Base-by-base conservation (phyloP, 306 rosid genomes). In the Macrotyloma uniflorum region DNA sequence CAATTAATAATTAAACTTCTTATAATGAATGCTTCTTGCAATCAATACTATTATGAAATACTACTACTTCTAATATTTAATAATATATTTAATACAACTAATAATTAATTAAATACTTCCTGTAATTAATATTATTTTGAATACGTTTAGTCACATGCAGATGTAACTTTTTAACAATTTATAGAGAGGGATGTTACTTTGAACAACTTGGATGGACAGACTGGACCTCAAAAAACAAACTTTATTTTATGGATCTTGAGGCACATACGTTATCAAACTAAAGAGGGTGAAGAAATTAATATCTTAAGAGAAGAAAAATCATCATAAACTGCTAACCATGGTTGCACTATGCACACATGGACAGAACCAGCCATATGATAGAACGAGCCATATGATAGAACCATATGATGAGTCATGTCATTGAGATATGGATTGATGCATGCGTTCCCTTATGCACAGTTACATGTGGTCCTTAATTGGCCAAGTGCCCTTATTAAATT, bases 401-500 rank as follows among this genome's bases (percentile, higher is more conserved):
- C 33, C 36, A 53, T 36, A 38, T 20, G 36, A 54, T 46, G 36
- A 67, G 53, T 38, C 53, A 42, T 67, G 35, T 42, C 4, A 18
- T 33, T 62, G 68, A 38, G 33, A 42, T 2, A 24, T 55, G 32
- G 20, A 43, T 8, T 43, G 40, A 19, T 67, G 72, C 43, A 1
- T 38, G 43, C 23, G 20, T 19, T 51, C 13, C 28, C 30, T 70
- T 49, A 22, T 8, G 16, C 30, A n/a, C 5, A 61, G 67, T 62
- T 6, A 16, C 5, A 11, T 42, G 70, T 64, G 46, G 67, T 16
- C 67, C 38, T 0, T n/a, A 16, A 32, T 62, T 62, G 49, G 47
- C 70, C 30, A 65, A 38, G 70, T 65, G 32, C 50, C 35, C 76
- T 51, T 53, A 35, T 72, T 35, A 53, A 53, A 10, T 35, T 5